phyloP scores from a whole-genome alignment of 1,284 basidiomycete species.

The Wolfiporia cocos region DNA sequence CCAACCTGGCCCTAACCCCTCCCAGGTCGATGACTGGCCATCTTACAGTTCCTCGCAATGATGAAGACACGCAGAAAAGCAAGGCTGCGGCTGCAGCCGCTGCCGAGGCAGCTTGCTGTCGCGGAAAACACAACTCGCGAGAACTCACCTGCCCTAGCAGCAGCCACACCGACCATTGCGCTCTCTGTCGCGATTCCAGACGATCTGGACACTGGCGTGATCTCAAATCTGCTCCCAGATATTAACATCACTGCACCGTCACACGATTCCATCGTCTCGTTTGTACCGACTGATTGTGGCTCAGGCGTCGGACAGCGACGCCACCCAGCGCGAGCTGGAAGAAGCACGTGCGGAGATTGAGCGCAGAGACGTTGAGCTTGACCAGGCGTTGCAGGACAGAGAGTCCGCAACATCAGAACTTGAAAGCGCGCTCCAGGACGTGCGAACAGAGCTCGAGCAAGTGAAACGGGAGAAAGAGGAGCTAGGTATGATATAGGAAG shows the following conservation, averaged over 20 bases:
- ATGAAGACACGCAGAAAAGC: slow-evolving; percentile 39
- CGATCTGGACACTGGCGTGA: slow-evolving; percentile 56
- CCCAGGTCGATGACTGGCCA: slow-evolving; percentile 12
- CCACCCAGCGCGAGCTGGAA: slow-evolving; percentile 52
- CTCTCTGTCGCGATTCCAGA: slow-evolving; percentile 36
- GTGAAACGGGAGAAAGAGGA: slow-evolving; percentile 57
- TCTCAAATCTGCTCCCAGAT: slow-evolving; percentile 48
- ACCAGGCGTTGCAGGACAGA: slow-evolving; percentile 71
- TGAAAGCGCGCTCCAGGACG: slow-evolving; percentile 41
- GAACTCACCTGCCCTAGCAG: slow-evolving; percentile 14
- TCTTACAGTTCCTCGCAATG: slow-evolving; percentile 14
- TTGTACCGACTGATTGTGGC: slow-evolving; percentile 60
- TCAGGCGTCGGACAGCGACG: slow-evolving; percentile 49
- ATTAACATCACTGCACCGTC: slow-evolving; percentile 48
- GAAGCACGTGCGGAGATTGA: slow-evolving; percentile 57
- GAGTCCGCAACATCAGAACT: slow-evolving; percentile 53
- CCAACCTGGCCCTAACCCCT: slow-evolving; percentile 5
- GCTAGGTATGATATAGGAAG: slow-evolving; percentile 40
- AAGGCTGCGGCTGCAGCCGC: slow-evolving; percentile 32
- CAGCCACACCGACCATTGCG: slow-evolving; percentile 8
- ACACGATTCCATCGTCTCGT: slow-evolving; percentile 46
- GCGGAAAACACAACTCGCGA: slow-evolving; percentile 20
- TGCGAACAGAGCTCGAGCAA: slow-evolving; percentile 47
- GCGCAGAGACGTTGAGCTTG: slow-evolving; percentile 70
- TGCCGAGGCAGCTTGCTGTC: slow-evolving; percentile 19